Conservation (phyloP, 257 asterid species). For the Nicotiana tomentosiformis region DNA sequence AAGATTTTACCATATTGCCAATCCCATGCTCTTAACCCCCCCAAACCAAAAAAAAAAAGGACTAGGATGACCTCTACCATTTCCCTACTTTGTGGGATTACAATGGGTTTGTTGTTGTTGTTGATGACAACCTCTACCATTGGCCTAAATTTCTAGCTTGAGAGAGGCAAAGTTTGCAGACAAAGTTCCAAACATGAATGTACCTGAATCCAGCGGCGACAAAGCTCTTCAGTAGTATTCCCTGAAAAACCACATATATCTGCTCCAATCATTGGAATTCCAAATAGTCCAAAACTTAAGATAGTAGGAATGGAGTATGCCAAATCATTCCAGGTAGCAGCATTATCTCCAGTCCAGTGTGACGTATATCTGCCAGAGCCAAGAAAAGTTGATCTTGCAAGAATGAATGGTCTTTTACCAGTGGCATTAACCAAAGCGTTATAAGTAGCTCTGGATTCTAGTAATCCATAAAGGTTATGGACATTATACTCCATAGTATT, state of each 20-base stretch:
- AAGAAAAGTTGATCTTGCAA: constrained; percentile 75
- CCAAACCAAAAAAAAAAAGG: no score
- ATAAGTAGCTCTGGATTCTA: constrained; percentile 69
- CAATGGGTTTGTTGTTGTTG: no score
- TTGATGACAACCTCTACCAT: not conserved
- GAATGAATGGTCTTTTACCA: constrained; percentile 74
- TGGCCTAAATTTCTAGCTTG: not conserved
- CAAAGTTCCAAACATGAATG: not conserved
- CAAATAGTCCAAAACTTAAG: constrained; percentile 71
- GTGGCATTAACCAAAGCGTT: constrained; percentile 40
- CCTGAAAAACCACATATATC: constrained; percentile 79
- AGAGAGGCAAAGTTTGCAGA: not conserved
- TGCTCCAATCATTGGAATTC: constrained; percentile 92
- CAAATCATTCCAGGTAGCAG: constrained; percentile 82
- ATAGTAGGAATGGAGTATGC: constrained; percentile 66
- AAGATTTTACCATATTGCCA: not conserved
- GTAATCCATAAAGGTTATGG: constrained; percentile 79
- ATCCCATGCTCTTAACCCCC: not conserved
- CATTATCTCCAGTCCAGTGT: constrained; percentile 98
- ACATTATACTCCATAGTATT: constrained; percentile 58
- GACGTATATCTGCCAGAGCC: constrained; percentile 88
- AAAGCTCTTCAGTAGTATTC: constrained; percentile 82
- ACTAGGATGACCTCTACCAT: no score
- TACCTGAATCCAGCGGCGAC: constrained; percentile 89
- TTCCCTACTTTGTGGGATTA: no score